A percentile compares a stretch with the other conserved stretches of the same genome.
These are phyloP conservation scores for Vigna trinervia DNA, from an alignment of 306 rosid species.

Conservation along the genomic window DNA sequence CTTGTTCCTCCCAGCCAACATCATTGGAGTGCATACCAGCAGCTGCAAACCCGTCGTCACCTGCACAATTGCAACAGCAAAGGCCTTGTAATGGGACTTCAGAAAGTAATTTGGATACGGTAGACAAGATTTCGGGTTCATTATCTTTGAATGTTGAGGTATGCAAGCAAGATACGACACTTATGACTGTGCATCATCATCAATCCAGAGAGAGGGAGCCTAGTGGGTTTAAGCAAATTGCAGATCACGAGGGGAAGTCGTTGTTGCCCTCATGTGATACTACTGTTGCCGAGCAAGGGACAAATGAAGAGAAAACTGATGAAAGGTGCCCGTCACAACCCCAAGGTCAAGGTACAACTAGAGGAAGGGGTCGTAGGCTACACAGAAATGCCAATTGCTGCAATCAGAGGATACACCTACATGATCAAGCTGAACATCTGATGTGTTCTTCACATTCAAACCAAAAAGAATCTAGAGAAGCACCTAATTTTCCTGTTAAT, in stretches of 20 bases:
- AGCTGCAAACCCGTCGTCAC: background rate
- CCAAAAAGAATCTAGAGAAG: background rate
- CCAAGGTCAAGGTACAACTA: background rate
- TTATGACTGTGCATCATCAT: background rate
- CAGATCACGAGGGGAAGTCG: conserved; percentile 1
- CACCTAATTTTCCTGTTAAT: background rate
- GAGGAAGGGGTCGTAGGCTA: background rate
- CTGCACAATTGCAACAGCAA: background rate
- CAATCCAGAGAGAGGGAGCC: background rate
- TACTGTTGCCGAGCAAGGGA: background rate
- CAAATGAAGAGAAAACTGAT: background rate
- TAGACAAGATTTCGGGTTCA: background rate
- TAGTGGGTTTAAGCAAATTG: background rate
- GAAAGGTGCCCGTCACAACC: background rate
- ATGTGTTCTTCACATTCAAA: background rate
- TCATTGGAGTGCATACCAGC: conserved; percentile 4
- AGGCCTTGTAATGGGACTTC: background rate
- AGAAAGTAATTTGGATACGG: conserved; percentile 4
- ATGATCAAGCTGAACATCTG: background rate
- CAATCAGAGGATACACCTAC: background rate
- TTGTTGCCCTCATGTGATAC: conserved; percentile 21
- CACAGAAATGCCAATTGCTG: background rate
- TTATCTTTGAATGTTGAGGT: conserved; percentile 18
- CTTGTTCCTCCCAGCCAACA: conserved; percentile 11
- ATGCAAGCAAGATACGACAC: conserved; percentile 12